Percentiles rank a stretch among this genome's conserved stretches.
phyloP scores from a whole-genome alignment of 208 protist genomes.

The Trypanosoma rangeli region DNA sequence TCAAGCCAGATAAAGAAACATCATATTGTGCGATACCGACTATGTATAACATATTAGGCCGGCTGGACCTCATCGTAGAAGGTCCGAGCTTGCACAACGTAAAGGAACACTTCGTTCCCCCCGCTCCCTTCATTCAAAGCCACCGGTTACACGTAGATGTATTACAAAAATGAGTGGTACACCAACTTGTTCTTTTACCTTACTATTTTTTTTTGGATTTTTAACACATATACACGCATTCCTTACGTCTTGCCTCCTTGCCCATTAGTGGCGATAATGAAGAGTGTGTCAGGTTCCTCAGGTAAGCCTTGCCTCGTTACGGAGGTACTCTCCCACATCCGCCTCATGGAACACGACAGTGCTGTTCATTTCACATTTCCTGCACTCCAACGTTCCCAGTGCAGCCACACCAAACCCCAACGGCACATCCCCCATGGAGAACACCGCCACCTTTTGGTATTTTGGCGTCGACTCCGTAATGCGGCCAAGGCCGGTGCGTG shows the following conservation, averaged over 20 bases:
- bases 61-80: background rate
- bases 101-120: background rate
- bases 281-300: slow-evolving; percentile 27
- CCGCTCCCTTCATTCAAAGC: background rate
- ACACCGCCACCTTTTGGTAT: slow-evolving; percentile 97
- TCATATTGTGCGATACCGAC: background rate
- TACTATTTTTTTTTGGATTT: background rate
- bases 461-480: slow-evolving; percentile 98
- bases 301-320: slow-evolving; percentile 95
- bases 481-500: slow-evolving; percentile 96
- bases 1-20: background rate
- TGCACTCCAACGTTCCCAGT: slow-evolving; percentile 95
- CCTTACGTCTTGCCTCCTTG: background rate
- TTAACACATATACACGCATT: background rate
- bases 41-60: background rate
- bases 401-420: slow-evolving; percentile 98
- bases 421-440: slow-evolving; percentile 97
- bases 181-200: slow-evolving; percentile 6
- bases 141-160: background rate
- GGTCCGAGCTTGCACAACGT: background rate
- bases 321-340: slow-evolving; percentile 98
- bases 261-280: background rate
- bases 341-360: slow-evolving; percentile 97
- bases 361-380: slow-evolving; percentile 95
- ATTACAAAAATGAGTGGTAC: background rate